These are phyloP conservation scores for Taiozyma sp. DNA, from an alignment of 1,139 yeast genomes.

Conservation along the genomic window DNA sequence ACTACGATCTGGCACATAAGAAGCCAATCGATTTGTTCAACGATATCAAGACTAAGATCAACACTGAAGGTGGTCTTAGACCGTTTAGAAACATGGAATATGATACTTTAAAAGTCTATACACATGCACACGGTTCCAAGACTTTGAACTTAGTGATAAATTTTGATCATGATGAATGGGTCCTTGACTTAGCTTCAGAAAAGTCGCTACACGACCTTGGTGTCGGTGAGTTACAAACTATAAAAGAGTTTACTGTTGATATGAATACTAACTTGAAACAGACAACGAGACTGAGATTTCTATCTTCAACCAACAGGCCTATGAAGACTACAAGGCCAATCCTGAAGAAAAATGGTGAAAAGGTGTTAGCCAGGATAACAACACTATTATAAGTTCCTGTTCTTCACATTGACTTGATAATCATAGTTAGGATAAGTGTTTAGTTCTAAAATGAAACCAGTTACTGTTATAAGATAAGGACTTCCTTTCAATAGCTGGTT, in stretches of 20 bases:
- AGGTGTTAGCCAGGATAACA: background rate
- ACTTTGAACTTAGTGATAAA: slow-evolving; percentile 91
- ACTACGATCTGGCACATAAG: slow-evolving; percentile 66
- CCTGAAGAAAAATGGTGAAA: slow-evolving; percentile 89
- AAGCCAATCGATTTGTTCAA: slow-evolving; percentile 63
- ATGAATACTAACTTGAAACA: slow-evolving; percentile 26
- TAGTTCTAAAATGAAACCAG: background rate
- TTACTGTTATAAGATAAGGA: background rate
- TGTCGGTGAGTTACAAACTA: slow-evolving; percentile 23
- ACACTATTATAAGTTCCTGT: background rate
- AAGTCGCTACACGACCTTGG: slow-evolving; percentile 24
- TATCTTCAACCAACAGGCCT: slow-evolving; percentile 63
- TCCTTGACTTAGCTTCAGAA: slow-evolving; percentile 41
- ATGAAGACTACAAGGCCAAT: slow-evolving; percentile 62
- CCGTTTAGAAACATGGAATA: slow-evolving; percentile 79
- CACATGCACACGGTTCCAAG: slow-evolving; percentile 93
- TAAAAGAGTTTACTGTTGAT: slow-evolving; percentile 50
- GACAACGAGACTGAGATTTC: slow-evolving; percentile 92
- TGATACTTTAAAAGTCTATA: slow-evolving; percentile 79
- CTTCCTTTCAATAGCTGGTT: background rate
- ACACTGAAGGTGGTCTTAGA: slow-evolving; percentile 64
- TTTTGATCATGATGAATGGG: slow-evolving; percentile 79
- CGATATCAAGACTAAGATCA: slow-evolving; percentile 44
- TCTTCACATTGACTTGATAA: background rate
- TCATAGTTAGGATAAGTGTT: background rate